A percentile compares a stretch with the other conserved stretches of the same genome.
These are phyloP conservation scores for Trichoderma koningii DNA, from an alignment of 2,329 filamentous ascomycete species.

Conservation along the genomic window DNA sequence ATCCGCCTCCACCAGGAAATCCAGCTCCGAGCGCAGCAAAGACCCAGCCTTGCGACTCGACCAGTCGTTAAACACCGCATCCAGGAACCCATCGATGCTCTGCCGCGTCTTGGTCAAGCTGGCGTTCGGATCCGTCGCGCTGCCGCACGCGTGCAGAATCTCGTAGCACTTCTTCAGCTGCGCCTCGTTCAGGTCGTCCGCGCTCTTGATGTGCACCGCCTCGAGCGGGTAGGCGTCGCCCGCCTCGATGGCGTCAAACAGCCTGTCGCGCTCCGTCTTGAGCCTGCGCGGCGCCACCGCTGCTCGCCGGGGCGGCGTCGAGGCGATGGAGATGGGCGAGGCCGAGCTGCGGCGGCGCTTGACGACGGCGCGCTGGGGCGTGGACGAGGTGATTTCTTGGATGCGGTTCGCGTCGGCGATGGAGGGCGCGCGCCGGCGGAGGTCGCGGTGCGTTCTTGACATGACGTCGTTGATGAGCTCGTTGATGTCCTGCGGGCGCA, in stretches of 20 bases:
- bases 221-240: slow-evolving; percentile 30
- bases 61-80: slow-evolving; percentile 39
- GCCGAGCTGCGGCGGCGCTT: slow-evolving; percentile 28
- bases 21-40: slow-evolving; percentile 34
- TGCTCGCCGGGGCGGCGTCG: slow-evolving; percentile 15
- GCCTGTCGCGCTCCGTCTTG: slow-evolving; percentile 29
- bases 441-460: neutral
- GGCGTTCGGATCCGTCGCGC: slow-evolving; percentile 34
- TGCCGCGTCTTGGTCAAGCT: slow-evolving; percentile 33
- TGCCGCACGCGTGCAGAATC: slow-evolving; percentile 39
- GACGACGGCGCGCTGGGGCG: slow-evolving; percentile 9
- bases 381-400: slow-evolving; percentile 17
- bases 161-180: slow-evolving; percentile 39
- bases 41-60: slow-evolving; percentile 24
- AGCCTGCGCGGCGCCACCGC: neutral
- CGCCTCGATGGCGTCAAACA: slow-evolving; percentile 35
- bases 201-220: slow-evolving; percentile 31
- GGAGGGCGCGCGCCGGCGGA: slow-evolving; percentile 2
- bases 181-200: slow-evolving; percentile 35
- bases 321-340: slow-evolving; percentile 30
- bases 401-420: slow-evolving; percentile 19
- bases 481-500: slow-evolving; percentile 7
- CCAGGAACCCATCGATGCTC: slow-evolving; percentile 40
- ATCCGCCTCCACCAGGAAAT: slow-evolving; percentile 37
- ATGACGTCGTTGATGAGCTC: slow-evolving; percentile 14